Conservation (phyloP, 163 green algal species). For the Chlamydomonas reinhardtii region DNA sequence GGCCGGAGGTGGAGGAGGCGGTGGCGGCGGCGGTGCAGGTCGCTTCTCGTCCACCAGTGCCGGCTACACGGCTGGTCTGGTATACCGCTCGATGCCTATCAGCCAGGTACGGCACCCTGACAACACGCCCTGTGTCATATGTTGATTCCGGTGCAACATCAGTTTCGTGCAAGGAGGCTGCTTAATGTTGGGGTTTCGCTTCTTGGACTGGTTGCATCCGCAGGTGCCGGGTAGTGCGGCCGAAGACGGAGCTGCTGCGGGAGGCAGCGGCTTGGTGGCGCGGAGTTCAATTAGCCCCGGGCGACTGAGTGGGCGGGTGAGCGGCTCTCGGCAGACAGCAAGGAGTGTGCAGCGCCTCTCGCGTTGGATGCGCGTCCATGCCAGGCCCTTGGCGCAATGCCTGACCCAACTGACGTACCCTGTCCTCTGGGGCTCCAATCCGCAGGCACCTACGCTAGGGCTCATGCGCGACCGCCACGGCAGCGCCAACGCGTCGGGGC, state of each 20-base stretch:
- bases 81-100: slow-evolving; percentile 31
- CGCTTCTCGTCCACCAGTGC: neutral
- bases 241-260: neutral
- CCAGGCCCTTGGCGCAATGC: neutral
- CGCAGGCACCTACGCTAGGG: neutral
- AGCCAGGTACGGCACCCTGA: too few species aligned
- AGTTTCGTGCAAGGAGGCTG: too few species aligned
- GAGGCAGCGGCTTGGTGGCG: neutral
- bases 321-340: neutral
- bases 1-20: neutral
- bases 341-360: neutral
- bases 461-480: slow-evolving; percentile 3
- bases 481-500: neutral
- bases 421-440: neutral
- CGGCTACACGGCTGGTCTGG: slow-evolving; percentile 6
- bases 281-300: neutral
- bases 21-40: neutral
- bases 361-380: neutral
- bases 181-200: too few species aligned
- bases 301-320: slow-evolving; percentile 14
- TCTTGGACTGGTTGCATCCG: neutral
- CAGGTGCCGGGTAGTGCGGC: neutral
- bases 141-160: too few species aligned
- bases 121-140: too few species aligned
- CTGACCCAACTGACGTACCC: neutral